Evolutionary conservation across 208 protist species (phyloP).

Genomic region (Crithidia sp.): DNA sequence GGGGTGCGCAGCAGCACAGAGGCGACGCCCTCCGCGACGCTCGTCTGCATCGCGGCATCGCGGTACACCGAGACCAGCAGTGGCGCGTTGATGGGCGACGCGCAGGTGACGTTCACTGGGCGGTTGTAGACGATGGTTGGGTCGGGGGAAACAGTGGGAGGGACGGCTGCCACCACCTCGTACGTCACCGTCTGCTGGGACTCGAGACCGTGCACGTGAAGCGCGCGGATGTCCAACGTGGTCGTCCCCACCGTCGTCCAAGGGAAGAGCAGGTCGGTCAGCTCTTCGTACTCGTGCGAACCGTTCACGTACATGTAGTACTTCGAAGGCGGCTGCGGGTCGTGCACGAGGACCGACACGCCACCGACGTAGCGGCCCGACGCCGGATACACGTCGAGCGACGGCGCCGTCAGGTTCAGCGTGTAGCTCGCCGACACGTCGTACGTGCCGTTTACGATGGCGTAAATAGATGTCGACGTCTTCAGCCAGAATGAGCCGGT

Average conservation of each 20-base stretch:
- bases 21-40: slow-evolving; percentile 27
- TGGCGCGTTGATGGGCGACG: slow-evolving; percentile 28
- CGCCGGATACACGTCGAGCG: slow-evolving; percentile 49
- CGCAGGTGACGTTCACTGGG: slow-evolving; percentile 50
- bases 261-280: slow-evolving; percentile 32
- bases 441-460: slow-evolving; percentile 46
- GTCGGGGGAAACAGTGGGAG: slow-evolving; percentile 35
- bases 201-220: slow-evolving; percentile 50
- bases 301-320: slow-evolving; percentile 61
- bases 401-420: slow-evolving; percentile 34
- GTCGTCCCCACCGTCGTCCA: slow-evolving; percentile 36
- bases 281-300: slow-evolving; percentile 14
- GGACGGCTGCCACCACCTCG: slow-evolving; percentile 37
- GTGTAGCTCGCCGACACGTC: slow-evolving; percentile 40
- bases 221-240: slow-evolving; percentile 33
- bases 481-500: slow-evolving; percentile 59
- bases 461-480: slow-evolving; percentile 44
- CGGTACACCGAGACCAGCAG: slow-evolving; percentile 26
- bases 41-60: slow-evolving; percentile 10
- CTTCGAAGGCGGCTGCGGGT: slow-evolving; percentile 30
- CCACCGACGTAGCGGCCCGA: slow-evolving; percentile 68
- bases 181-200: slow-evolving; percentile 37
- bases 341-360: slow-evolving; percentile 47
- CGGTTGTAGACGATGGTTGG: slow-evolving; percentile 25
- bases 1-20: slow-evolving; percentile 23